Evolutionary conservation across 768 basidiomycete species (phyloP), one percentile per base, ranked within the genome.

Genomic region (Cystobasidium ongulense): DNA sequence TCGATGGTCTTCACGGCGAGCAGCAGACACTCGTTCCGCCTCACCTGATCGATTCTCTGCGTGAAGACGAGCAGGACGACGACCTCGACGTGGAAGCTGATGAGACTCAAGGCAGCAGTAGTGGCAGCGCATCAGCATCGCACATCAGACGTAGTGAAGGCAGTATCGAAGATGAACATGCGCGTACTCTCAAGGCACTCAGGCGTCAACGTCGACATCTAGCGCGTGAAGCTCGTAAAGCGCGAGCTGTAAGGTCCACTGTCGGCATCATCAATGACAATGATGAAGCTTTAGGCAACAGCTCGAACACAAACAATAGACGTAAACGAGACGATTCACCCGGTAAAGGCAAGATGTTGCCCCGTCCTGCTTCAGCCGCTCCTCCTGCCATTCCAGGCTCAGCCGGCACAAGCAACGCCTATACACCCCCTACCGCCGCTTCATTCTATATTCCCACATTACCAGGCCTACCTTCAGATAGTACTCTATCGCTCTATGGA

Each of bases 381-480:
- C 25, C 25, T 33, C 25, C 29, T 13, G 38, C 31, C 8, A 27
- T 36, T 10, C 33, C 63, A 36, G 10, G n/a, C 1, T 17, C 63
- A 36, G 10, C 17, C 23, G 27, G 13, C 13, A 29, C 33, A 67
- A 29, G 41, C 25, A 4, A 39, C 50, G 5, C 25, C 25, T 67
- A 39, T 15, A 67, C 65, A 43, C 65, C 65, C 10, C 72, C 38
- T 36, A 68, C 78, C 4, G 90, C 91, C 11, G 87, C 91, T 0
- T 90, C 89, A 0, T 92, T 92, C 82, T 92, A 90, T 77, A 89
- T 93, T 52, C 85, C 86, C 1, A 84, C 81, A 31, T 84, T 95
- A 62, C 92, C 92, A 23, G 88, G 86, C 75, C 84, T 94, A 76
- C 88, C 90, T 81, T 86, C 90, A 82, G 83, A 84, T n/a, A 80